Evolutionary conservation across 1,284 basidiomycete genomes (phyloP).

Genomic region (Marasmius tenuissimus): DNA sequence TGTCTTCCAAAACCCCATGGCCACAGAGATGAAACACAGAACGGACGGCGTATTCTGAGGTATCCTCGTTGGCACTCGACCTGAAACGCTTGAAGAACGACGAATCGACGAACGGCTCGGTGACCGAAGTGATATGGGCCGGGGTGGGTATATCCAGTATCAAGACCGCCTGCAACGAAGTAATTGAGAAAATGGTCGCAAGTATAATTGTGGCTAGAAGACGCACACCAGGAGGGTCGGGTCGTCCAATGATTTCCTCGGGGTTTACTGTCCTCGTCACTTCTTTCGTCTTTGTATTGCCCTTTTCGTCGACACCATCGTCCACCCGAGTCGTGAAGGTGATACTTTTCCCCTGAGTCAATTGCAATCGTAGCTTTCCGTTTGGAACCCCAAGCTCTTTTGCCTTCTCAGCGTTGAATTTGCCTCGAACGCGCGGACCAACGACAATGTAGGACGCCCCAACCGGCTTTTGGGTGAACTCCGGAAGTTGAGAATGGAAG

Average conservation of each 20-base stretch:
- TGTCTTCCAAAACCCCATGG: constrained; percentile 65
- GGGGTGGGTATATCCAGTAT: constrained; percentile 63
- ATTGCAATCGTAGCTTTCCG: constrained; percentile 57
- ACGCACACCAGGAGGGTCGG: constrained; percentile 49
- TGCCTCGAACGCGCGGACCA: constrained; percentile 81
- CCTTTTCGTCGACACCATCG: constrained; percentile 33
- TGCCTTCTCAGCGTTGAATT: constrained; percentile 78
- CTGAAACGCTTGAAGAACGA: constrained; percentile 51
- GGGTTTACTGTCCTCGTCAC: constrained; percentile 51
- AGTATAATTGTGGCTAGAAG: background rate
- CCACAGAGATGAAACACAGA: constrained; percentile 70
- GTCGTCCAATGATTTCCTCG: constrained; percentile 58
- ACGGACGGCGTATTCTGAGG: constrained; percentile 48
- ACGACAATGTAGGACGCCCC: constrained; percentile 72
- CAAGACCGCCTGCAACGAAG: constrained; percentile 46
- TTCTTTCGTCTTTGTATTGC: constrained; percentile 16
- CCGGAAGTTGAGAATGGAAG: constrained; percentile 39
- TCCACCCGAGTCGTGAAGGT: constrained; percentile 47
- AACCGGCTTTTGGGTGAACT: constrained; percentile 21
- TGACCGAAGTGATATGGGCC: constrained; percentile 59
- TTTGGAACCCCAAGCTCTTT: constrained; percentile 63
- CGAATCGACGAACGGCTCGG: constrained; percentile 50
- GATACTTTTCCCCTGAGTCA: constrained; percentile 56
- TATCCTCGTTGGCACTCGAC: constrained; percentile 39
- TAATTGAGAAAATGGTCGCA: constrained; percentile 5